phyloP scores from a whole-genome alignment of 2,329 filamentous ascomycete species.

The Teratosphaeria zuluensis region DNA sequence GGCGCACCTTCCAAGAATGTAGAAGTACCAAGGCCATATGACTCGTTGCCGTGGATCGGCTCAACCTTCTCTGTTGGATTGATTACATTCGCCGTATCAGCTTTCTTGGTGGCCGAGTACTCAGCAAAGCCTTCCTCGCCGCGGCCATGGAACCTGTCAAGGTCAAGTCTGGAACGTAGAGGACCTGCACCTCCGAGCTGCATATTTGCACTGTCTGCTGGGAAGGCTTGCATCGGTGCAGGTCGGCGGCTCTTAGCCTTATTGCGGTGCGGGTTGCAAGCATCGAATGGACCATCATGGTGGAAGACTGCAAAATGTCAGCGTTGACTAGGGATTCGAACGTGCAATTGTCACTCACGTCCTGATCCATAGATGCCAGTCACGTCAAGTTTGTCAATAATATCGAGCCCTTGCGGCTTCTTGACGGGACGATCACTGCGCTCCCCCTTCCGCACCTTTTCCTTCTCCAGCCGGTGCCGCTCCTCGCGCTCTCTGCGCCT shows the following conservation, averaged over 20 bases:
- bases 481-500: constrained; percentile 43
- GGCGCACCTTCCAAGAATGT: constrained; percentile 94
- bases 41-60: constrained; percentile 74
- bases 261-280: constrained; percentile 89
- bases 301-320: constrained; percentile 65
- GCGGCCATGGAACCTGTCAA: constrained; percentile 78
- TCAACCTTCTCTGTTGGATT: constrained; percentile 60
- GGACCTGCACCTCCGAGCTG: constrained; percentile 80
- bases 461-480: constrained; percentile 37
- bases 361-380: constrained; percentile 92
- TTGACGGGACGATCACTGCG: constrained; percentile 6
- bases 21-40: constrained; percentile 77
- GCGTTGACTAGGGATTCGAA: background rate
- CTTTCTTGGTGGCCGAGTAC: constrained; percentile 47
- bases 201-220: constrained; percentile 87
- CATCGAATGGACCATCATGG: constrained; percentile 95
- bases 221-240: constrained; percentile 94
- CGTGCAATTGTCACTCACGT: constrained; percentile 46
- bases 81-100: constrained; percentile 19
- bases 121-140: constrained; percentile 82
- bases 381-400: constrained; percentile 94
- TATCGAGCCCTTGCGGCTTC: constrained; percentile 54
- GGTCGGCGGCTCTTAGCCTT: constrained; percentile 62
- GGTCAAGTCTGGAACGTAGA: constrained; percentile 68
- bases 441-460: constrained; percentile 30